A percentile compares a stretch with the other conserved stretches of the same genome.
phyloP scores from a whole-genome alignment of 192 early-diverging fungal genomes.

The Backusella circina region DNA sequence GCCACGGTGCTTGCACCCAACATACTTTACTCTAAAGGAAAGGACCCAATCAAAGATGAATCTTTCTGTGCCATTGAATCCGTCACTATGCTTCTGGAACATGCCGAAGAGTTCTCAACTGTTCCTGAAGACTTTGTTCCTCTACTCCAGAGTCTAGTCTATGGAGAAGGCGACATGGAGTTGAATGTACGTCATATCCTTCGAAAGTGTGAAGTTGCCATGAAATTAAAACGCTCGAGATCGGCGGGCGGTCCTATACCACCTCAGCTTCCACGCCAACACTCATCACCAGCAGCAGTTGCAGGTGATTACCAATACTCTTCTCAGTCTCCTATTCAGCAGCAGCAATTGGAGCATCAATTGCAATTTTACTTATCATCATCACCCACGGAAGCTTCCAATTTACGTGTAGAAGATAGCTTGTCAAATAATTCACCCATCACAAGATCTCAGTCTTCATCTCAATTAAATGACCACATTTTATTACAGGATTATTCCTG shows the following conservation, averaged over 20 bases:
- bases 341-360: background rate
- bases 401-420: background rate
- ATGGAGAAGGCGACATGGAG: constrained; percentile 43
- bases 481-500: background rate
- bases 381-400: background rate
- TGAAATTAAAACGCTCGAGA: constrained; percentile 44
- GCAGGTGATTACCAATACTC: background rate
- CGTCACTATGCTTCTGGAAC: constrained; percentile 60
- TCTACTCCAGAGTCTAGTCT: constrained; percentile 43
- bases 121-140: constrained; percentile 55
- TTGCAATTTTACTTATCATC: background rate
- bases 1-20: constrained; percentile 95
- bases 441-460: background rate
- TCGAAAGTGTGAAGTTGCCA: constrained; percentile 49
- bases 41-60: constrained; percentile 76
- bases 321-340: background rate
- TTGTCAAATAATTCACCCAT: background rate
- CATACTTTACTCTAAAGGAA: constrained; percentile 83
- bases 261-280: constrained; percentile 15
- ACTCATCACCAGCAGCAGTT: constrained; percentile 16
- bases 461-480: background rate
- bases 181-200: constrained; percentile 52
- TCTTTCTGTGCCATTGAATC: constrained; percentile 66
- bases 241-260: constrained; percentile 17
- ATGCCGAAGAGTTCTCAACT: constrained; percentile 61